A percentile compares a stretch with the other conserved stretches of the same genome.
These are phyloP conservation scores for Saprolegnia diclina DNA, from an alignment of 352 stramenopile species.

Conservation along the genomic window DNA sequence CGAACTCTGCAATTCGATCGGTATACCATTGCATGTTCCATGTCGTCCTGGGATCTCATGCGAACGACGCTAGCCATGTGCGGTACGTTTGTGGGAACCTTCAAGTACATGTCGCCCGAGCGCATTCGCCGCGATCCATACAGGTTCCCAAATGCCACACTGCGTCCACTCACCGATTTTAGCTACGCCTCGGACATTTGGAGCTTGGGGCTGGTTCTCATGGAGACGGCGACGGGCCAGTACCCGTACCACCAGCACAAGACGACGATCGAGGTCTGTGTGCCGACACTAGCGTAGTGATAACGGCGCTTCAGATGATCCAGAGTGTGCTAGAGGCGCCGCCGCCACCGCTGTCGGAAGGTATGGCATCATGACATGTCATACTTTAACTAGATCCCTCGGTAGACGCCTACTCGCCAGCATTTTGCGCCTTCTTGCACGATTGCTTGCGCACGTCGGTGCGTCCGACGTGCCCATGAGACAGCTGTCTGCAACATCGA, in stretches of 20 bases:
- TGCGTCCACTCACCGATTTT: background rate
- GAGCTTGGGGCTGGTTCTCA: slow-evolving; percentile 78
- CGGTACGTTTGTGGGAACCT: slow-evolving; percentile 84
- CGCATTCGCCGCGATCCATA: slow-evolving; percentile 60
- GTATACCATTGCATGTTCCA: slow-evolving; percentile 29
- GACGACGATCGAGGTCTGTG: slow-evolving; percentile 61
- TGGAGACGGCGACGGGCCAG: slow-evolving; percentile 86
- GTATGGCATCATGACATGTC: background rate
- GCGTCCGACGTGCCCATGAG: background rate
- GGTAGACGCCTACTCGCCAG: slow-evolving; percentile 54
- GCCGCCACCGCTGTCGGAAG: slow-evolving; percentile 51
- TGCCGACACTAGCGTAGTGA: background rate
- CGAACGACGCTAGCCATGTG: slow-evolving; percentile 65
- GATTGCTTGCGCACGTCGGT: slow-evolving; percentile 51
- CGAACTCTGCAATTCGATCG: slow-evolving; percentile 82
- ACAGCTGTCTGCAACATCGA: background rate
- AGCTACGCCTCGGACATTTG: slow-evolving; percentile 65
- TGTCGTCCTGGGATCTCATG: no score
- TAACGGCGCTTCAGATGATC: slow-evolving; percentile 40
- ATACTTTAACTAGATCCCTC: background rate
- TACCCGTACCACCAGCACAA: slow-evolving; percentile 84
- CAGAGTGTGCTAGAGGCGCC: slow-evolving; percentile 69
- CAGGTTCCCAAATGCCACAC: slow-evolving; percentile 18
- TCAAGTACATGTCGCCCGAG: slow-evolving; percentile 80
- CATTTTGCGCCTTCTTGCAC: slow-evolving; percentile 67